Base-by-base conservation (phyloP, 768 basidiomycete genomes). In the Coprinopsis sp. region DNA sequence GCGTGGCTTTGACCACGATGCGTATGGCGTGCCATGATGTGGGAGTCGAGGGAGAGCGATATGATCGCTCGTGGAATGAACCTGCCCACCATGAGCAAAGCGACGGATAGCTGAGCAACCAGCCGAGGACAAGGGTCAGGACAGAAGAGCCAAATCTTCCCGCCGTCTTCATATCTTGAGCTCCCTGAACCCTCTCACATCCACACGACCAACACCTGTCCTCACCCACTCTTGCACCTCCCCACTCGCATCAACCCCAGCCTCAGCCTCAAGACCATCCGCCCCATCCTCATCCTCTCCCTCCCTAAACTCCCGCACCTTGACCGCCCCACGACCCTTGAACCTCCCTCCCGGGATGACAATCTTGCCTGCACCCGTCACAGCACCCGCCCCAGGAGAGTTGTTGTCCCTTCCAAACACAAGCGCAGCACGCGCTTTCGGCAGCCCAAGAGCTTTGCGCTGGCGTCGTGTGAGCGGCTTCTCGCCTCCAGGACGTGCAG, bases 151-250 rank as follows among this genome's bases (percentile, higher is more conserved):
- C n/a, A n/a, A n/a, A n/a, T n/a, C n/a, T n/a, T n/a, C n/a, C n/a
- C n/a, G n/a, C n/a, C n/a, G n/a, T n/a, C n/a, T n/a, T 59, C 58
- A 74, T 51, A 88, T 88, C 75, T 77, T 84, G 62, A 88, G 61
- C 66, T 88, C 87, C 54, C 84, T 68, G 63, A 88, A 88, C 44
- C 86, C 86, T 44, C 86, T 71, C 44, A 88, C 84, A 61, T 88
- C 86, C 49, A 88, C 62, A 56, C 85, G 68, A 41, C 85, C 86
- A 25, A 78, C 76, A 51, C 85, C 85, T 63, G 84, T 88, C 61
- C 65, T 72, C 57, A 64, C 68, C 85, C 86, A 87, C 54, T 72
- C 70, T 44, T 55, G 61, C 23, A 53, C 63, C 48, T 44, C 54
- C 47, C 13, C 78, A 12, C 58, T n/a, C n/a, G n/a, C 67, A 19